Percentiles rank a stretch among this genome's conserved stretches.
Evolutionary conservation across 805 yeast genomes (phyloP).

Genomic region (Saccharomycopsis amapae): DNA sequence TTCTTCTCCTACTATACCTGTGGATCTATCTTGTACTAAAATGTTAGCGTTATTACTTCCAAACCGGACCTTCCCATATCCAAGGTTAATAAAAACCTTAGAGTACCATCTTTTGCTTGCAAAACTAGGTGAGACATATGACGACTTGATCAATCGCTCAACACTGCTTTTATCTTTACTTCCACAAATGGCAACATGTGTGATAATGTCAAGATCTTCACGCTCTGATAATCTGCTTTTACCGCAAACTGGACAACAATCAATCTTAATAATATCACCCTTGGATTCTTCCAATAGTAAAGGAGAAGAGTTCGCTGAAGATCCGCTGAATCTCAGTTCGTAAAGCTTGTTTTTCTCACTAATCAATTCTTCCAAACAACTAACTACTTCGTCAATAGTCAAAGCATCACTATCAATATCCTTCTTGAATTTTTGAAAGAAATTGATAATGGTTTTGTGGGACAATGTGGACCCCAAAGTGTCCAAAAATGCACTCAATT

Average conservation of each 20-base stretch:
- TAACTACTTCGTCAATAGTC: constrained; percentile 46
- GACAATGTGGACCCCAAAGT: constrained; percentile 48
- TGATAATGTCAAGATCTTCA: constrained; percentile 62
- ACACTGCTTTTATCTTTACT: constrained; percentile 69
- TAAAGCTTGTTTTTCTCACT: constrained; percentile 1
- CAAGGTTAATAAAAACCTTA: constrained; percentile 71
- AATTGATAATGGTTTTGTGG: constrained; percentile 26
- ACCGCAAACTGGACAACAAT: constrained; percentile 76
- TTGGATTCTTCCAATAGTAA: background rate
- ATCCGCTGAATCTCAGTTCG: background rate
- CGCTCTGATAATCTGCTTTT: constrained; percentile 47
- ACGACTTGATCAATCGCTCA: constrained; percentile 52
- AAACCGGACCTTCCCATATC: constrained; percentile 79
- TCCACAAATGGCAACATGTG: constrained; percentile 83
- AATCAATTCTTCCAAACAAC: constrained; percentile 37
- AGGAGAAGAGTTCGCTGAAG: too few species aligned
- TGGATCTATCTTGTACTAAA: constrained; percentile 81
- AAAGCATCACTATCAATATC: constrained; percentile 35
- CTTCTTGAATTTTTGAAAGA: constrained; percentile 27
- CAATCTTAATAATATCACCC: constrained; percentile 44
- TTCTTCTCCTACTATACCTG: constrained; percentile 89
- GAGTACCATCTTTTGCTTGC: constrained; percentile 90
- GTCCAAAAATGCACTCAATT: constrained; percentile 58
- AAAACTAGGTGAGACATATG: constrained; percentile 69
- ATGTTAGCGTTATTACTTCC: constrained; percentile 93